Conservation (phyloP, 2,329 filamentous ascomycete genomes). For the Periconia macrospinosa region DNA sequence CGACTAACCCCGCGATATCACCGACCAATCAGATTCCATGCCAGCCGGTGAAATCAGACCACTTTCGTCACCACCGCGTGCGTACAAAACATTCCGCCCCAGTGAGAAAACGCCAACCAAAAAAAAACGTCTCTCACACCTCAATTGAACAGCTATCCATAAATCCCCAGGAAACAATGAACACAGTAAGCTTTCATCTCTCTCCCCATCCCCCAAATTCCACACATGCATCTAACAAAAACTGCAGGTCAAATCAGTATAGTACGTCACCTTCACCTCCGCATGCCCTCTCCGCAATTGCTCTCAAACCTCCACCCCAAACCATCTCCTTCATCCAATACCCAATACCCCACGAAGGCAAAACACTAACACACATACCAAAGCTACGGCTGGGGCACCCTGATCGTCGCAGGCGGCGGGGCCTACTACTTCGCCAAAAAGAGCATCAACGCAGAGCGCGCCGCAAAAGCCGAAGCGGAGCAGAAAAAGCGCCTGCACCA, state of each 20-base stretch:
- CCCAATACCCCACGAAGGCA: neutral
- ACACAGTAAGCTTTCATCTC: slow-evolving; percentile 50
- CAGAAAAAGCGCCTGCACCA: slow-evolving; percentile 33
- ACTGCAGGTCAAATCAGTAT: slow-evolving; percentile 60
- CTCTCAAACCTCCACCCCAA: neutral
- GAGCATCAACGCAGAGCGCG: slow-evolving; percentile 89
- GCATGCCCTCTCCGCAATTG: neutral
- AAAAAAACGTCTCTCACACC: slow-evolving; percentile 4
- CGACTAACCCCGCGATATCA: slow-evolving; percentile 8
- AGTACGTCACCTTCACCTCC: slow-evolving; percentile 48
- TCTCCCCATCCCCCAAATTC: neutral
- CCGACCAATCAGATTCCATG: slow-evolving; percentile 15
- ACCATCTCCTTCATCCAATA: neutral
- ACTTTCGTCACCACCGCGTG: slow-evolving; percentile 27
- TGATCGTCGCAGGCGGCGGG: slow-evolving; percentile 81
- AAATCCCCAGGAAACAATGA: slow-evolving; percentile 49
- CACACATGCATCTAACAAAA: slow-evolving; percentile 15
- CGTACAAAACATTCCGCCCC: slow-evolving; percentile 8
- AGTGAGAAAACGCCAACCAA: slow-evolving; percentile 1
- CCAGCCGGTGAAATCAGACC: slow-evolving; percentile 26
- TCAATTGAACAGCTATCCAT: slow-evolving; percentile 4
- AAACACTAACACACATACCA: neutral
- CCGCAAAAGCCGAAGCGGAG: slow-evolving; percentile 63
- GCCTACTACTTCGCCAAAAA: slow-evolving; percentile 97
- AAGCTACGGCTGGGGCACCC: slow-evolving; percentile 89